A percentile compares a stretch with the other conserved stretches of the same genome.
phyloP scores from a whole-genome alignment of 1,139 yeast species.

The Protomyces inouyei region DNA sequence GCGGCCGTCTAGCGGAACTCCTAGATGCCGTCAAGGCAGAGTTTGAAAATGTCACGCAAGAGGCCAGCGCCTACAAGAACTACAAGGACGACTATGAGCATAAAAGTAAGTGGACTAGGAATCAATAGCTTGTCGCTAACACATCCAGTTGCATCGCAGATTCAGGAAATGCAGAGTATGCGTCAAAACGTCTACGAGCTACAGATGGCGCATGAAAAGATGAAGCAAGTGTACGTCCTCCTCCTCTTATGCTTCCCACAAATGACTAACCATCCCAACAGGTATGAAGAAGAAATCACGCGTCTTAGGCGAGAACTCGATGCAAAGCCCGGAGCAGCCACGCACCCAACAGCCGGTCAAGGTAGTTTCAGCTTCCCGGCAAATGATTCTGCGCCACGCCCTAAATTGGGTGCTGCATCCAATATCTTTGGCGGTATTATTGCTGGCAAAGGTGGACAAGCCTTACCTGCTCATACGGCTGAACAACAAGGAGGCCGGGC shows the following conservation, averaged over 20 bases:
- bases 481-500: slow-evolving; percentile 11
- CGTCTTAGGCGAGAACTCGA: slow-evolving; percentile 83
- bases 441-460: slow-evolving; percentile 39
- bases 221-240: slow-evolving; percentile 63
- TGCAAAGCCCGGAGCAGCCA: slow-evolving; percentile 39
- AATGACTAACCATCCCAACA: background rate
- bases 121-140: background rate
- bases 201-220: slow-evolving; percentile 88
- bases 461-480: slow-evolving; percentile 32
- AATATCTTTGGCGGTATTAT: slow-evolving; percentile 40
- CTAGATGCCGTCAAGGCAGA: slow-evolving; percentile 90
- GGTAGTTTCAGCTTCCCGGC: slow-evolving; percentile 34
- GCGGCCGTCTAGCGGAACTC: slow-evolving; percentile 63
- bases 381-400: slow-evolving; percentile 36
- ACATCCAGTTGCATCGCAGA: slow-evolving; percentile 64
- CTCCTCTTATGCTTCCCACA: background rate
- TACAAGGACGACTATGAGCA: slow-evolving; percentile 92
- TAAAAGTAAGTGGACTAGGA: slow-evolving; percentile 45
- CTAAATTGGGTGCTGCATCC: slow-evolving; percentile 38
- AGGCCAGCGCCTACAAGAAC: slow-evolving; percentile 78
- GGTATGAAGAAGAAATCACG: slow-evolving; percentile 83
- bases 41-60: slow-evolving; percentile 78
- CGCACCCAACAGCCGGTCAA: slow-evolving; percentile 21
- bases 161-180: slow-evolving; percentile 90
- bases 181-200: slow-evolving; percentile 90